These are phyloP conservation scores for Usnea hakonensis DNA, from an alignment of 495 filamentous ascomycete genomes.

Conservation along the genomic window DNA sequence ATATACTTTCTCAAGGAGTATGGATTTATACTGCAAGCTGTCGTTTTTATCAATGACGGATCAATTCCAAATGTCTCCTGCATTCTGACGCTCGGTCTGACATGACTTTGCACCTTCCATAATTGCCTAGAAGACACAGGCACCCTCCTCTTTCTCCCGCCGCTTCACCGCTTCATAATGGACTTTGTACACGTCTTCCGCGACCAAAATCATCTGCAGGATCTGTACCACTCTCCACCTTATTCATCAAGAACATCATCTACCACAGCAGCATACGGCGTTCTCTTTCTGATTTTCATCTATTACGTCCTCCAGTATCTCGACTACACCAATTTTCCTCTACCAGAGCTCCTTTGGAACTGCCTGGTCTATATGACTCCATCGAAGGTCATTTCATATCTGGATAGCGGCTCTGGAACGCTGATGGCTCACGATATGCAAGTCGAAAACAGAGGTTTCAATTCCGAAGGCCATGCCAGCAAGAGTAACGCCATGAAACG, in stretches of 20 bases:
- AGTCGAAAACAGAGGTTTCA: constrained; percentile 25
- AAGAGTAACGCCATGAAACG: constrained; percentile 65
- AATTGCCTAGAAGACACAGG: neutral
- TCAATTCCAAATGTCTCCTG: neutral
- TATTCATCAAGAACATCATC: constrained; percentile 3
- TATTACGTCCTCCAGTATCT: constrained; percentile 36
- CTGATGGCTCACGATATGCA: constrained; percentile 16
- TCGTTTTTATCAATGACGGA: neutral
- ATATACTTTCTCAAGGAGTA: neutral
- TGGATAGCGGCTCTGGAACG: constrained; percentile 36
- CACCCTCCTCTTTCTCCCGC: neutral
- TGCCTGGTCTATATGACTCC: constrained; percentile 54
- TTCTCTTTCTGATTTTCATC: constrained; percentile 36
- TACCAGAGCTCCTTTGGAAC: constrained; percentile 53
- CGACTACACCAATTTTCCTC: constrained; percentile 27
- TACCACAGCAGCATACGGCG: constrained; percentile 15
- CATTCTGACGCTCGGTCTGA: neutral
- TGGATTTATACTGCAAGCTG: neutral
- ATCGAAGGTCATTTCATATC: constrained; percentile 47
- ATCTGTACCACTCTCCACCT: neutral
- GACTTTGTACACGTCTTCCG: neutral
- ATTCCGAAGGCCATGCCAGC: constrained; percentile 37
- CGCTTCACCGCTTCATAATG: constrained; percentile 7
- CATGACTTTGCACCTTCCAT: neutral
- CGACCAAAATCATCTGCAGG: constrained; percentile 1